Evolutionary conservation across 352 stramenopile genomes (phyloP).

Genomic region (Pythium phragmitis): DNA sequence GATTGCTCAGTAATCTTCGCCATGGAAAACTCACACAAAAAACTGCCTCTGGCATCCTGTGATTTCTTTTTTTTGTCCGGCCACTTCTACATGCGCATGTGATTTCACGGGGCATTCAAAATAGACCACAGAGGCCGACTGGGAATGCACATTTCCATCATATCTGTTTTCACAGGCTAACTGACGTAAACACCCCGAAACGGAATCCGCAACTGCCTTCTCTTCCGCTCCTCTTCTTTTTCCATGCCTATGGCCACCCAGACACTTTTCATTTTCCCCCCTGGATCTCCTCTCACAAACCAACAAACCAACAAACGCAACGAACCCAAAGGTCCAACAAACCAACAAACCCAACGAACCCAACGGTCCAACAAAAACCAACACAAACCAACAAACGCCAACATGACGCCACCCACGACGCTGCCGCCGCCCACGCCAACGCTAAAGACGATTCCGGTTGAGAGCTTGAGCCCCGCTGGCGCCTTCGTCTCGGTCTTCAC

Average conservation of each 20-base stretch:
- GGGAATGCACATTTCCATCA: neutral
- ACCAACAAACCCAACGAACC: no score
- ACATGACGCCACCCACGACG: neutral
- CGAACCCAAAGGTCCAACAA: neutral
- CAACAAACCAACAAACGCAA: neutral
- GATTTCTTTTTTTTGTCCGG: neutral
- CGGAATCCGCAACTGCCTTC: neutral
- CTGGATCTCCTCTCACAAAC: neutral
- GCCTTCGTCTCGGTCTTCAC: conserved; percentile 29
- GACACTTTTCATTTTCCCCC: neutral
- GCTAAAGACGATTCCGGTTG: neutral
- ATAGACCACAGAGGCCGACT: neutral
- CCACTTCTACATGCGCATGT: neutral
- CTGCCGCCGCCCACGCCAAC: conserved; percentile 6
- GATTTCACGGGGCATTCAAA: neutral
- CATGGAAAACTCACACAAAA: neutral
- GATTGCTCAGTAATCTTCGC: neutral
- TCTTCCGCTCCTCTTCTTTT: neutral
- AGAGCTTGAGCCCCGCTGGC: conserved; percentile 19
- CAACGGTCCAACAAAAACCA: neutral
- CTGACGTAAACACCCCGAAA: neutral
- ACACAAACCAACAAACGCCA: neutral
- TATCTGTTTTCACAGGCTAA: neutral
- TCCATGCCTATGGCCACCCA: neutral
- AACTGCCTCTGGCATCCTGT: conserved; percentile 3